Evolutionary conservation across 768 basidiomycete species (phyloP), one percentile per base, ranked within the genome.

Genomic region (Hericium coralloides): DNA sequence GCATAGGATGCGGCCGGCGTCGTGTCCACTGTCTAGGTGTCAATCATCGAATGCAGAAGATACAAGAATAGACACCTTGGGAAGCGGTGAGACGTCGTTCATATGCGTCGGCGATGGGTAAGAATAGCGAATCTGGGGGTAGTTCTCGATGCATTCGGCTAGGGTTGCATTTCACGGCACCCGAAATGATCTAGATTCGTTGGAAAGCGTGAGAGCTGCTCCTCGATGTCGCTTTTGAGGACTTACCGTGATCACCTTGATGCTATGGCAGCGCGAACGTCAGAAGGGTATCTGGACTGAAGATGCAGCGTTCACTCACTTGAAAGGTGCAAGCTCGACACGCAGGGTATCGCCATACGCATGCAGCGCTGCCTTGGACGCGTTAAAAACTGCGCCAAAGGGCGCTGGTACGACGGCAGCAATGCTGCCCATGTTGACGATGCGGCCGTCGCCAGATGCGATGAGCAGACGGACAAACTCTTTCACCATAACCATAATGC

Each of bases 281-380:
- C 31, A 31, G 10, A 38, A 36, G 12, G 15, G n/a, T 38, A 38
- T 15, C 36, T 53, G 38, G n/a, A 18, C 38, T 12, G 31, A 38
- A 36, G 17, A 53, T 17, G 31, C 31, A 53, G 14, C 5, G 18
- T 10, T 15, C n/a, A 38, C 36, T 7, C 17, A 53, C 52, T 64
- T 61, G 61, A 73, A 71, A 9, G 72, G 72, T n/a, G 59, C 66
- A 15, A 73, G 55, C 49, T 73, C 72, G 10, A 72, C 53, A 2
- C 72, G 63, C 12, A 73, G 58, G 4, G 67, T 69, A 58, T 73
- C 62, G 10, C 67, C 62, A 48, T 67, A 70, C 12, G 66, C 51
- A 52, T 65, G 63, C 3, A 73, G 58, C 2, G 72, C 72, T n/a
- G 70, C 72, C 49, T 73, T 73, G 43, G 61, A 65, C 1, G 66